phyloP scores from a whole-genome alignment of 768 basidiomycete species.

The Tulasnella sp. region DNA sequence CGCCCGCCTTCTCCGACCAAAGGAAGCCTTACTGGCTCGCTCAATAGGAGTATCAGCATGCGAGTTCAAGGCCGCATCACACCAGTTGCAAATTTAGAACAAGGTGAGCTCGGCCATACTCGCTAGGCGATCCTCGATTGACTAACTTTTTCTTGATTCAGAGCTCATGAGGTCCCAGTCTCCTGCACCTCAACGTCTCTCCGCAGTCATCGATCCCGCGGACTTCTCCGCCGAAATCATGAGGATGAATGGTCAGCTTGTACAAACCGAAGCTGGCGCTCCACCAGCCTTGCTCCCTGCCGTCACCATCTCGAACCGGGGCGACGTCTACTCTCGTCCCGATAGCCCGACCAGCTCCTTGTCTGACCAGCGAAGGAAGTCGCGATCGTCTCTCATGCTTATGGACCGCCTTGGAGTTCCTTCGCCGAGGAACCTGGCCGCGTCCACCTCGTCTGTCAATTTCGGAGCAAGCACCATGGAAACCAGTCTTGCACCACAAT shows the following conservation, averaged over 20 bases:
- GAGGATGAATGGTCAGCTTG: conserved; percentile 42
- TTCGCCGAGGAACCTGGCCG: not conserved
- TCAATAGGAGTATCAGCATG: not conserved
- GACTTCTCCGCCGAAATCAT: conserved; percentile 60
- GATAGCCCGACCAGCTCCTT: conserved; percentile 9
- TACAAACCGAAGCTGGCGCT: conserved; percentile 42
- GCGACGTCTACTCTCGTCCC: not conserved
- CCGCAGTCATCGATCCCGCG: conserved; percentile 63
- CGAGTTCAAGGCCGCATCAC: conserved; percentile 51
- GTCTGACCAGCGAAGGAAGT: not conserved
- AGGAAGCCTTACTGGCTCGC: conserved; percentile 34
- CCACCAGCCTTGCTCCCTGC: conserved; percentile 61
- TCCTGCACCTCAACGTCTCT: conserved; percentile 53
- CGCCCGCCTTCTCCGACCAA: conserved; percentile 50
- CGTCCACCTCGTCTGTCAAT: conserved; percentile 7
- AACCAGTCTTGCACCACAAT: not conserved
- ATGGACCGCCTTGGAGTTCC: conserved; percentile 12
- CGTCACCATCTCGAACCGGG: conserved; percentile 51
- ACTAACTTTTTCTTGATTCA: not conserved
- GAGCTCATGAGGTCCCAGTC: conserved; percentile 29
- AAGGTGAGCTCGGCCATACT: conserved; percentile 42
- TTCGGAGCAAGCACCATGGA: not conserved
- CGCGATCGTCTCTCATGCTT: conserved; percentile 35
- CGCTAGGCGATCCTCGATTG: not conserved
- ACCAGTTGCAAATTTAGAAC: conserved; percentile 57